Evolutionary conservation across 768 basidiomycete species (phyloP), one percentile per base, ranked within the genome.

Genomic region (Asterophora parasitica): DNA sequence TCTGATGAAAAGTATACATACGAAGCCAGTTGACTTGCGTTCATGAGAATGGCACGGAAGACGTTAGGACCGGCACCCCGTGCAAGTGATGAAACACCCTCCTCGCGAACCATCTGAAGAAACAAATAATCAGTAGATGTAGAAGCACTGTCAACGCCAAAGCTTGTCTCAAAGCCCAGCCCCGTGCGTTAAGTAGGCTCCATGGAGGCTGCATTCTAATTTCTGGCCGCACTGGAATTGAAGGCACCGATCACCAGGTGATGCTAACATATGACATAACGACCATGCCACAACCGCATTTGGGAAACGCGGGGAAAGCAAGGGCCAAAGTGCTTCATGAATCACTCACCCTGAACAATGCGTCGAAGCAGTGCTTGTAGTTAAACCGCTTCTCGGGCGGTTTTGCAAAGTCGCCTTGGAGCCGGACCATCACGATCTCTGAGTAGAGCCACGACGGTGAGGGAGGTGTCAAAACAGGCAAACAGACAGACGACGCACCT

Each of bases 361-460:
- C 92, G 68, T 94, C 91, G 45, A 94, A 80, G 55, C 85, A 88
- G 63, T 94, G 77, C 69, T 88, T 89, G 65, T 95, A 95, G 58
- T 90, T 89, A 71, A 92, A 86, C 36, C 88, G 76, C 65, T 90
- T 88, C 69, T 90, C 89, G 7, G 84, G 82, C 1, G 88, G 79
- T 63, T 93, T 94, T 5, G 89, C 91, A 57, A 88, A 85, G 66
- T 95, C 92, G 31, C 86, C 91, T 66, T 94, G 92, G 51, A 95
- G 74, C 45, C 92, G 85, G 35, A 93, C 85, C 85, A 88, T 88
- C 30, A 87, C 81, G 61, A 88, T 83, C 63, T 87, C 85, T 82
- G 57, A 27, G 23, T 23, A n/a, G 17, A n/a, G 40, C 13, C 15
- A 39, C 3, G 11, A 27, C 11, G 30, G 30, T 16, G 28, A 26